Conservation (phyloP, 1,139 yeast genomes). For the Suhomyces bribrorum region DNA sequence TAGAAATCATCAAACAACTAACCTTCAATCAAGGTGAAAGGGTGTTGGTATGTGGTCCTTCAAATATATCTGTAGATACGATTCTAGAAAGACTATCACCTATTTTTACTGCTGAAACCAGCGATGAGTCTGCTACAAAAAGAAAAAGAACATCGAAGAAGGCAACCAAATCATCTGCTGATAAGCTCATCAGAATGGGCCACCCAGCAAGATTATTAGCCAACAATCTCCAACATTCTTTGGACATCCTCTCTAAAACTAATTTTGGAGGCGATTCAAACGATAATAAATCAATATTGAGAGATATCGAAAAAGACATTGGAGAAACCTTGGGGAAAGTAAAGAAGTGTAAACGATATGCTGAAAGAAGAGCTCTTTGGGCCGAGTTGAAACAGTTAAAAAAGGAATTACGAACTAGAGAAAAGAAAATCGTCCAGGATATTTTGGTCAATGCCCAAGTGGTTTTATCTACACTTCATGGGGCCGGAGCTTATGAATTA, state of each 20-base stretch:
- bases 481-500: constrained; percentile 75
- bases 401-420: constrained; percentile 69
- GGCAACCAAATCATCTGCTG: constrained; percentile 35
- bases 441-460: constrained; percentile 64
- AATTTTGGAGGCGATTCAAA: constrained; percentile 30
- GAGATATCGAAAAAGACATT: constrained; percentile 73
- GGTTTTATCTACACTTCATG: constrained; percentile 82
- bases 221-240: constrained; percentile 65
- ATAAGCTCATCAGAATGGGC: constrained; percentile 75
- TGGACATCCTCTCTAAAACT: constrained; percentile 69
- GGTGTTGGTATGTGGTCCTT: constrained; percentile 90
- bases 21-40: constrained; percentile 57
- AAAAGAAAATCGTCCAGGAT: constrained; percentile 61
- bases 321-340: constrained; percentile 57
- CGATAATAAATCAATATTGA: constrained; percentile 61
- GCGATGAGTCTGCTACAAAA: constrained; percentile 13
- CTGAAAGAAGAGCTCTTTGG: constrained; percentile 69
- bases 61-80: constrained; percentile 93
- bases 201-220: constrained; percentile 87
- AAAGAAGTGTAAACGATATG: constrained; percentile 64
- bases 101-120: constrained; percentile 20
- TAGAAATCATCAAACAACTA: constrained; percentile 81
- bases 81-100: constrained; percentile 75
- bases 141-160: constrained; percentile 16
- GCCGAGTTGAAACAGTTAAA: constrained; percentile 66